Evolutionary conservation across 192 early-diverging fungal genomes (phyloP), one percentile per base, ranked within the genome.

Genomic region (Coemansia sp.): DNA sequence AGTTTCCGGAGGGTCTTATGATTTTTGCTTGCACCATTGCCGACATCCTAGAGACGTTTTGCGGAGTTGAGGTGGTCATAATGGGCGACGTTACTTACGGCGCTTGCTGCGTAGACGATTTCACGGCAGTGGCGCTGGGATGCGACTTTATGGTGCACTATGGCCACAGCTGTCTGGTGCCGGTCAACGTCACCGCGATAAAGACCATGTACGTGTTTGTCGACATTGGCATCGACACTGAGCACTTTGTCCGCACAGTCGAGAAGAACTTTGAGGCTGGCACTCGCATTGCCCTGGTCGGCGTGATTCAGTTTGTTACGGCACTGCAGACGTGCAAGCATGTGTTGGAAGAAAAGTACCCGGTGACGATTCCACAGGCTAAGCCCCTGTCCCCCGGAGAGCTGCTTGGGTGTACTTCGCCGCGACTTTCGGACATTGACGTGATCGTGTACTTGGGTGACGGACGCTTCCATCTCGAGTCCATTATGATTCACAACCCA

Each of bases 31-130:
- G 94, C 42, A 85, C 88, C 0, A 96, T 99, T 19, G 77, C 91
- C 7, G 97, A 99, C 63, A 97, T 99, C 56, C 64, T 99, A 14
- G 90, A 94, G 83, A 78, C 83, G 76, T 67, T 63, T 35, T 87
- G 88, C 61, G 72, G 82, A 7, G 94, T 93, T 0, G 95, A 97
- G 60, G 93, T 93, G 6, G 81, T 99, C 11, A 88, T 99, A 26
- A 97, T 98, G 95, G 96, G 94, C 27, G 97, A 99, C 70, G 97
- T 99, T 0, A 99, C 97, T 0, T 99, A 99, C 63, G 97, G 97
- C 17, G 97, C 97, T 6, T 99, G 97, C 68, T 99, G 97, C 70
- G 85, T 99, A 11, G 97, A 99, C 72, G 97, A 99, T 67, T 99
- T 88, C 65, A 94, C 95, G 0, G 95, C 97, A 0, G 82, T 82